Percentiles rank a stretch among this genome's conserved stretches.
These are phyloP conservation scores for Leccinum arenicola DNA, from an alignment of 768 basidiomycete genomes.

Conservation along the genomic window DNA sequence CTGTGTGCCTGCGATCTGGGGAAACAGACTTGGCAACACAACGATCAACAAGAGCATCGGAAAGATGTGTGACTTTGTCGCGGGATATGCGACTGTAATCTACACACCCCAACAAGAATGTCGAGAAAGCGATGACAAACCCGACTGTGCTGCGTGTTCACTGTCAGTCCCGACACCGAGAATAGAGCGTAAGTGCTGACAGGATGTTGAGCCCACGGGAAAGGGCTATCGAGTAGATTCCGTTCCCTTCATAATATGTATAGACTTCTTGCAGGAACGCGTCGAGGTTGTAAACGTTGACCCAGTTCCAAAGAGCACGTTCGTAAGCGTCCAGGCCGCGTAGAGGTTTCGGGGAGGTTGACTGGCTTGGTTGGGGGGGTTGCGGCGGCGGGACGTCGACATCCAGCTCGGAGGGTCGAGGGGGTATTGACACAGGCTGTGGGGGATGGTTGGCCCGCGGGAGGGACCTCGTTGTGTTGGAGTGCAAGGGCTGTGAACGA, in stretches of 20 bases:
- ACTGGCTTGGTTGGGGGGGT: conserved; percentile 19
- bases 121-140: conserved; percentile 98
- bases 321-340: conserved; percentile 82
- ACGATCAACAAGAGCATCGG: conserved; percentile 76
- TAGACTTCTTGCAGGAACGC: conserved; percentile 95
- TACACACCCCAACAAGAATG: conserved; percentile 91
- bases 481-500: conserved; percentile 52
- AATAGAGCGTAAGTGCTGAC: conserved; percentile 51
- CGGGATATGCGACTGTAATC: conserved; percentile 82
- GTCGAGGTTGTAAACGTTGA: conserved; percentile 97
- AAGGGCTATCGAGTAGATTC: conserved; percentile 92
- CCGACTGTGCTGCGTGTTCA: conserved; percentile 76
- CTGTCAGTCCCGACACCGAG: conserved; percentile 21
- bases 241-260: conserved; percentile 94
- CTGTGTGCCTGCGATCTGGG: not conserved
- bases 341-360: conserved; percentile 43
- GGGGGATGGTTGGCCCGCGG: conserved; percentile 37
- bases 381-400: conserved; percentile 32
- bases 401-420: conserved; percentile 63
- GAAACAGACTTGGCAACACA: conserved; percentile 78
- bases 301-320: conserved; percentile 97
- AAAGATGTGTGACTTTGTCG: conserved; percentile 63
- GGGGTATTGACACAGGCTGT: conserved; percentile 49
- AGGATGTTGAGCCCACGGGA: conserved; percentile 89
- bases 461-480: conserved; percentile 40